A percentile compares a stretch with the other conserved stretches of the same genome.
Evolutionary conservation across 768 basidiomycete genomes (phyloP).

Genomic region (Asterophora lycoperdoides): DNA sequence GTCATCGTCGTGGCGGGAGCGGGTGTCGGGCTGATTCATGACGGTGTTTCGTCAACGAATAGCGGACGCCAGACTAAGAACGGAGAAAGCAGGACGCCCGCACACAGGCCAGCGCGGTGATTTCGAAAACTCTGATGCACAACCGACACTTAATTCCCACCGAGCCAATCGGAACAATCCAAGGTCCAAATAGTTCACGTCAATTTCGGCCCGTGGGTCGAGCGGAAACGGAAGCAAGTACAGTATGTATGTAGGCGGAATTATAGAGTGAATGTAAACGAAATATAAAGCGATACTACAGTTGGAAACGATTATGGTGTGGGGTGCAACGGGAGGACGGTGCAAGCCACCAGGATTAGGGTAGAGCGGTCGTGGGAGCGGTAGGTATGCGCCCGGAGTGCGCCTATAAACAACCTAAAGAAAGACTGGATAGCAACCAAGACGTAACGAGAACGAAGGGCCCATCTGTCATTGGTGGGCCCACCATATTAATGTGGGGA

Average conservation of each 20-base stretch:
- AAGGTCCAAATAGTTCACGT: conserved; percentile 29
- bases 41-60: conserved; percentile 36
- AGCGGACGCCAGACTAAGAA: conserved; percentile 35
- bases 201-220: conserved; percentile 16
- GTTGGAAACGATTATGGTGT: conserved; percentile 17
- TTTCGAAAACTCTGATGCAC: conserved; percentile 50
- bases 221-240: conserved; percentile 16
- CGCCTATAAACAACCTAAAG: conserved; percentile 40
- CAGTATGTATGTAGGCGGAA: conserved; percentile 12
- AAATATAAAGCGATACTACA: conserved; percentile 20
- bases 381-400: conserved; percentile 46
- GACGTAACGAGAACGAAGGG: conserved; percentile 41
- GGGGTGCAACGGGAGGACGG: conserved; percentile 5
- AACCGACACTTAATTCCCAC: conserved; percentile 50
- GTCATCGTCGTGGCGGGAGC: conserved; percentile 41
- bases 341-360: conserved; percentile 26
- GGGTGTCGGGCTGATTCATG: conserved; percentile 59
- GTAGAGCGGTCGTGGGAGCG: conserved; percentile 42
- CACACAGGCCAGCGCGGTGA: conserved; percentile 65
- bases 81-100: conserved; percentile 56
- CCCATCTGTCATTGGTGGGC: conserved; percentile 39
- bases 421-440: conserved; percentile 49
- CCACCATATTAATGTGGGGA: conserved; percentile 41
- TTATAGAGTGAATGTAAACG: conserved; percentile 15
- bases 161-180: conserved; percentile 63